Conservation (phyloP, 2,329 filamentous ascomycete genomes). For the Plenodomus tracheiphilus region DNA sequence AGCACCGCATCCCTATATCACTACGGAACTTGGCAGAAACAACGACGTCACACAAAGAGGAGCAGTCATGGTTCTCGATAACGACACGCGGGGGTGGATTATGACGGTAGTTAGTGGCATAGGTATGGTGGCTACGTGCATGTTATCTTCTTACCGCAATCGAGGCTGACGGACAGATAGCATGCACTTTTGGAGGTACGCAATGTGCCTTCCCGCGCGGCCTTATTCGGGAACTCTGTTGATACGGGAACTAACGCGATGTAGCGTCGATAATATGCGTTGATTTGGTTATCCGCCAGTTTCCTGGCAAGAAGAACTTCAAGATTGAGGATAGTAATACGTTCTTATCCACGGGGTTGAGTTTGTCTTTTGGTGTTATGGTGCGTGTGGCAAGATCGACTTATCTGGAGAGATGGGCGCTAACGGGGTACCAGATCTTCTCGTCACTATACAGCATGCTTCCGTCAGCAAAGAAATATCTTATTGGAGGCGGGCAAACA, state of each 20-base stretch:
- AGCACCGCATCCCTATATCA: slow-evolving; percentile 2
- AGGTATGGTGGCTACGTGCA: slow-evolving; percentile 50
- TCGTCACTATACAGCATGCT: slow-evolving; percentile 93
- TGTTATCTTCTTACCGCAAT: not conserved
- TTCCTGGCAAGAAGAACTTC: slow-evolving; percentile 77
- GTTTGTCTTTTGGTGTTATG: slow-evolving; percentile 95
- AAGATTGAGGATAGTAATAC: slow-evolving; percentile 85
- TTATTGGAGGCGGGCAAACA: slow-evolving; percentile 69
- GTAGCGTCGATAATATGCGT: slow-evolving; percentile 81
- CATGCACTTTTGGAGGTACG: slow-evolving; percentile 45
- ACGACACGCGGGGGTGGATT: slow-evolving; percentile 89
- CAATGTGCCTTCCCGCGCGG: not conserved
- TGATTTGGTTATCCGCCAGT: slow-evolving; percentile 72
- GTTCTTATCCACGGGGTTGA: slow-evolving; percentile 86
- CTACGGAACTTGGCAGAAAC: slow-evolving; percentile 5
- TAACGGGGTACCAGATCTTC: slow-evolving; percentile 69
- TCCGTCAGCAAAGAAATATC: slow-evolving; percentile 78
- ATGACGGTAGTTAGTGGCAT: slow-evolving; percentile 83
- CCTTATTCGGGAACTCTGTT: slow-evolving; percentile 2
- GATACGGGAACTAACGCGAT: slow-evolving; percentile 36
- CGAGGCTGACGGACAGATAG: slow-evolving; percentile 27
- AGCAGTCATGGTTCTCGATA: slow-evolving; percentile 37
- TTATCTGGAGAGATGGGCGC: not conserved
- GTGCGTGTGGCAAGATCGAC: slow-evolving; percentile 54
- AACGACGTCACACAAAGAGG: slow-evolving; percentile 27